phyloP scores from a whole-genome alignment of 129 eudicot genomes.

The Artemisia annua region DNA sequence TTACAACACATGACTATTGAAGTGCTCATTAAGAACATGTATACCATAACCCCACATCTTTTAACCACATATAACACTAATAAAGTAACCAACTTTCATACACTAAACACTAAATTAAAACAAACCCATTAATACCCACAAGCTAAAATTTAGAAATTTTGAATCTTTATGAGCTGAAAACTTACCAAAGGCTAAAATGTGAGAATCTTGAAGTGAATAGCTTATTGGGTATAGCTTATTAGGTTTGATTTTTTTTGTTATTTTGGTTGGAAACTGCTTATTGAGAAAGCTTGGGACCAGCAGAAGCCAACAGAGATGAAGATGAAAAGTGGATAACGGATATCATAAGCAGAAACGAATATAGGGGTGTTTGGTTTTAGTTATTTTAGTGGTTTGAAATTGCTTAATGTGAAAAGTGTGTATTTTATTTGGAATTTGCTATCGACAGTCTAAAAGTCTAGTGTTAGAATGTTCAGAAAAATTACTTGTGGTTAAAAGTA shows the following conservation, averaged over 20 bases:
- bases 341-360: background rate
- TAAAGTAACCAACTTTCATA: conserved; percentile 27
- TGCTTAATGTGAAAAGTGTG: no score
- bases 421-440: no score
- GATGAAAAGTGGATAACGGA: conserved; percentile 18
- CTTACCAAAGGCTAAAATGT: conserved; percentile 8
- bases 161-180: background rate
- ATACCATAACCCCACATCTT: conserved; percentile 74
- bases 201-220: no score
- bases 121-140: conserved; percentile 36
- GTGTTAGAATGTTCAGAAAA: no score
- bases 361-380: no score
- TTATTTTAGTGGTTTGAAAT: no score
- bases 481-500: no score
- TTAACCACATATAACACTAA: conserved; percentile 42
- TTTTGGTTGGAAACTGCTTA: conserved; percentile 1
- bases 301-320: conserved; percentile 16
- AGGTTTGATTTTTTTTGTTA: no score
- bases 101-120: conserved; percentile 14
- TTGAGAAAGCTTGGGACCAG: conserved; percentile 13
- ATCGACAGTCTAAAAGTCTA: no score
- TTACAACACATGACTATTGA: conserved; percentile 52
- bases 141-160: conserved; percentile 14
- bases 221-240: no score
- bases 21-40: conserved; percentile 86